These are phyloP conservation scores for Posidonia australis DNA, from an alignment of 106 monocot genomes.

Conservation along the genomic window DNA sequence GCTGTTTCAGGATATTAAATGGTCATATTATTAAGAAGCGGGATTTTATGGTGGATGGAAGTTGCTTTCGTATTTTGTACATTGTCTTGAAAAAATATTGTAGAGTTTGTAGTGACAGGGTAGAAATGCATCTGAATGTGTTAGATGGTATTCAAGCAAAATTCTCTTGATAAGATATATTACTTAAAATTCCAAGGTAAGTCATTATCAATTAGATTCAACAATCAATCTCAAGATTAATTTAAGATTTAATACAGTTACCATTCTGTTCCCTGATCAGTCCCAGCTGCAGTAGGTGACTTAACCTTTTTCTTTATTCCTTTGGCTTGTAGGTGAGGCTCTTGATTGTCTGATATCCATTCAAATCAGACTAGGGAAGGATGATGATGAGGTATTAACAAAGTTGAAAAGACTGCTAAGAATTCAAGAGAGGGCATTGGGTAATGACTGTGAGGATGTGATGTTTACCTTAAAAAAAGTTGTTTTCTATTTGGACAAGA, in stretches of 20 bases:
- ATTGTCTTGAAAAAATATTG: too few relatives aligned
- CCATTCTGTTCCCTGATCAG: not conserved
- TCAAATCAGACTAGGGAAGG: conserved; percentile 46
- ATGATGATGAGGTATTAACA: conserved; percentile 33
- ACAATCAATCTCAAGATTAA: not conserved
- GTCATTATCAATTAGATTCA: not conserved
- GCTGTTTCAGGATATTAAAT: too few relatives aligned
- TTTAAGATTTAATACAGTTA: not conserved
- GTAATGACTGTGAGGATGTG: conserved; percentile 41
- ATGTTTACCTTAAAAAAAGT: conserved; percentile 49
- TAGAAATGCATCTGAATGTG: too few relatives aligned
- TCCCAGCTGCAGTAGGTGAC: not conserved
- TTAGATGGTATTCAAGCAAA: too few relatives aligned
- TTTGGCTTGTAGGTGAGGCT: conserved; percentile 44
- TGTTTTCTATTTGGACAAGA: conserved; percentile 37
- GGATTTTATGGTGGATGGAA: too few relatives aligned
- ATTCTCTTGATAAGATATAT: not conserved
- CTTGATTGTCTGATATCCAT: conserved; percentile 72
- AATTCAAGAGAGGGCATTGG: conserved; percentile 74
- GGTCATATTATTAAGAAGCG: too few relatives aligned
- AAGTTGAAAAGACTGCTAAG: conserved; percentile 47
- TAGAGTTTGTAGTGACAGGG: too few relatives aligned
- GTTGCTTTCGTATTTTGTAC: too few relatives aligned
- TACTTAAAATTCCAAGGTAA: not conserved
- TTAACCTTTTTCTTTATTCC: not conserved